Base-by-base conservation (phyloP, 1,284 basidiomycete genomes). In the Anthracocystis setariae region DNA sequence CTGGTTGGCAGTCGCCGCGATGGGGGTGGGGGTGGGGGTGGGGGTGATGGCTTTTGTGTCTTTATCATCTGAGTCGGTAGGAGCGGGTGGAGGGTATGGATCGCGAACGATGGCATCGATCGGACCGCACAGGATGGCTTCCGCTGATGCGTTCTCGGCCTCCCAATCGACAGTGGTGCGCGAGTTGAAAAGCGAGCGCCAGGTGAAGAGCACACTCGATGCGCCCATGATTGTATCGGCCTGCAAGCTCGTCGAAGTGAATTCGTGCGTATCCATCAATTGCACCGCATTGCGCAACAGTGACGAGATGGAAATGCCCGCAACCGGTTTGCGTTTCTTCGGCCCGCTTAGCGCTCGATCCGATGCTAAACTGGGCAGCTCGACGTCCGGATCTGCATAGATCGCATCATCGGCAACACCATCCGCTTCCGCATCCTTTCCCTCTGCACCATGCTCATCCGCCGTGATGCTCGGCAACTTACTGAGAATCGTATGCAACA, bases 181-280 rank as follows among this genome's bases (percentile, higher is more conserved):
- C 20, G 23, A 5, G 40, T 10, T 8, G 18, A 70, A 13, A 49
- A n/a, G 10, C 17, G 12, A 2, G 50, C 20, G 29, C 73, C 76
- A 77, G 10, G 74, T 78, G 38, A 71, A 71, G 5, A 79, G 49
- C 23, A 72, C 74, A 42, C 78, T 78, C 2, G 38, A 35, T 3
- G 49, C 40, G 5, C 72, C 73, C 60, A 79, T 71, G 52, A 76
- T 59, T 2, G 32, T 51, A 25, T 51, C 46, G 9, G 61, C 72
- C 5, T 25, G 48, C 24, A 69, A 37, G 8, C 39, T 46, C 8
- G 49, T 45, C 20, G 57, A 56, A 15, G 24, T 10, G 10, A 76
- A 29, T 1, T 63, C 56, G 21, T 53, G 60, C 13, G 39, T 35
- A 0, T 27, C 27, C 52, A 62, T 63, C 20, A 79, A 49, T 5